Evolutionary conservation across 805 yeast genomes (phyloP).

Genomic region (Wickerhamomyces canadensis): DNA sequence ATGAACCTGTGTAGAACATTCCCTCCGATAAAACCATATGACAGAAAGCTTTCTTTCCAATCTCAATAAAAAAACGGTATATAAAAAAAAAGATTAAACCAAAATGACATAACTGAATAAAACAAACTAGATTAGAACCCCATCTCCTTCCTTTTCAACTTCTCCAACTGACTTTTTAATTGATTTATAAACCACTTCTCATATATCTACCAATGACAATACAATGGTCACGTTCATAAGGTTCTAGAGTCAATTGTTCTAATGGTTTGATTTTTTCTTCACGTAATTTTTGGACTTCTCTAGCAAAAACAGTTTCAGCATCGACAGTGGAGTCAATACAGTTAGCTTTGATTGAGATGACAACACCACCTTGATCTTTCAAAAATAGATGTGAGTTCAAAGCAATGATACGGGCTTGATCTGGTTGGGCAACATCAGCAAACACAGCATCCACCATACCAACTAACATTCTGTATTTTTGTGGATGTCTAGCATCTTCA

Average conservation of each 20-base stretch:
- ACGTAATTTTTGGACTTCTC: conserved; percentile 98
- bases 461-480: conserved; percentile 97
- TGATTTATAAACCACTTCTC: conserved; percentile 65
- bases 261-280: conserved; percentile 98
- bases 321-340: conserved; percentile 99
- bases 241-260: conserved; percentile 98
- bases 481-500: conserved; percentile 99
- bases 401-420: conserved; percentile 99
- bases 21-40: neutral
- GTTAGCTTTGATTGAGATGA: conserved; percentile 98
- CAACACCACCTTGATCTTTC: conserved; percentile 98
- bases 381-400: conserved; percentile 96
- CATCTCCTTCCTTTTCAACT: neutral
- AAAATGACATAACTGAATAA: conserved; percentile 2
- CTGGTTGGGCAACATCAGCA: conserved; percentile 99
- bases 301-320: conserved; percentile 98
- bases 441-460: conserved; percentile 99
- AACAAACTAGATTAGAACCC: neutral
- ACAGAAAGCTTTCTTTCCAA: neutral
- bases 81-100: neutral
- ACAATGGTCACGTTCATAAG: conserved; percentile 99
- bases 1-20: neutral
- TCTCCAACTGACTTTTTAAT: neutral
- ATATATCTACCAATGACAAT: conserved; percentile 95
- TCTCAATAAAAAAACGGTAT: neutral